A percentile compares a stretch with the other conserved stretches of the same genome.
Conservation (phyloP, 2,329 filamentous ascomycete genomes). For the Cadophora luteo-olivacea region DNA sequence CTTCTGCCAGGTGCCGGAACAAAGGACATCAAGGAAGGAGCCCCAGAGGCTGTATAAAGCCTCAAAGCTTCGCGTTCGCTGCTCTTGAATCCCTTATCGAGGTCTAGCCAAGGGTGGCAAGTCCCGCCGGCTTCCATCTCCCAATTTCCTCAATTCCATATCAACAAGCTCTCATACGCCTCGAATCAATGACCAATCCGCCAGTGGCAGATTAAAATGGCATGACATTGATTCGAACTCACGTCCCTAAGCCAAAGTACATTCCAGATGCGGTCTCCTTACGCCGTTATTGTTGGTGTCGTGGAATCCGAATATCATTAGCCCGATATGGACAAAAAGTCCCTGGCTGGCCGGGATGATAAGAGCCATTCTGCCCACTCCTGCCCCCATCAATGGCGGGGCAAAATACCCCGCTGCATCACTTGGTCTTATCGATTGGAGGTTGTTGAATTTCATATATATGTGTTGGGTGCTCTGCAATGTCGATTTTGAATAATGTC, state of each 20-base stretch:
- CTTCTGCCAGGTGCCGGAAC: not conserved
- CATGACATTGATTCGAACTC: conserved; percentile 1
- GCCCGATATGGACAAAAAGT: conserved; percentile 40
- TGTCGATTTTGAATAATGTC: conserved; percentile 17
- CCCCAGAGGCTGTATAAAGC: not conserved
- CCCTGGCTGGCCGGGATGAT: conserved; percentile 33
- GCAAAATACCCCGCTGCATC: conserved; percentile 27
- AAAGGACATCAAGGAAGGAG: not conserved
- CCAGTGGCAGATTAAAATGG: conserved; percentile 23
- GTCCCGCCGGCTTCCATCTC: conserved; percentile 2
- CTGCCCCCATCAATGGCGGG: conserved; percentile 25
- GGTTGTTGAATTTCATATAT: conserved; percentile 25
- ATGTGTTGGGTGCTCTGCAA: conserved; percentile 19
- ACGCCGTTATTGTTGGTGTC: conserved; percentile 17
- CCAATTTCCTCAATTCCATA: not conserved
- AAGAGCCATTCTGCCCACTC: conserved; percentile 29
- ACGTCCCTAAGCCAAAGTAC: conserved; percentile 6
- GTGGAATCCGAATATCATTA: conserved; percentile 30
- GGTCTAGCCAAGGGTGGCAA: not conserved
- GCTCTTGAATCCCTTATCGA: not conserved
- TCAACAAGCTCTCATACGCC: not conserved
- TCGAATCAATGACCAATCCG: conserved; percentile 6
- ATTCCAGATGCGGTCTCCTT: conserved; percentile 36
- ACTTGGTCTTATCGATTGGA: conserved; percentile 26
- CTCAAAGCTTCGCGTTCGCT: not conserved